These are phyloP conservation scores for Avena eriantha DNA, from an alignment of 176 grass and related monocot genomes.

Conservation along the genomic window DNA sequence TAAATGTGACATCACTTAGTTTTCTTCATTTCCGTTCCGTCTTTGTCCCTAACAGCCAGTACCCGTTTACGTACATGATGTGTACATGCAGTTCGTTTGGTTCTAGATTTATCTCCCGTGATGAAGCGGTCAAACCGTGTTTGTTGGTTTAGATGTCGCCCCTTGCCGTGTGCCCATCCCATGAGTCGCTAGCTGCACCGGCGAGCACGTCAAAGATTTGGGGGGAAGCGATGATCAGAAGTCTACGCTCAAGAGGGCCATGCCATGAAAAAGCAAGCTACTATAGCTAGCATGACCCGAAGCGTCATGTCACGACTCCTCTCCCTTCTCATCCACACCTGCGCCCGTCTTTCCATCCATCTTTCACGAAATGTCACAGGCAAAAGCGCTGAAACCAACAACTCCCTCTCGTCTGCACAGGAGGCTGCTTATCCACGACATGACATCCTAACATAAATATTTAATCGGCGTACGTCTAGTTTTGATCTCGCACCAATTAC, in stretches of 20 bases:
- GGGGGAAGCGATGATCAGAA: background rate
- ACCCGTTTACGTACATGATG: too few relatives aligned
- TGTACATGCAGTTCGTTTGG: background rate
- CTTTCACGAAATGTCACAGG: slow-evolving; percentile 28
- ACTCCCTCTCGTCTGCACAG: background rate
- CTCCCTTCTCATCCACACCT: slow-evolving; percentile 33
- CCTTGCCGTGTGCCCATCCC: background rate
- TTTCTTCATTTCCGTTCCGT: too few relatives aligned
- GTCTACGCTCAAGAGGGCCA: background rate
- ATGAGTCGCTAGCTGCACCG: background rate
- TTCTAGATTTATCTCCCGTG: background rate
- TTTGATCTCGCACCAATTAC: background rate
- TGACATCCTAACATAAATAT: background rate
- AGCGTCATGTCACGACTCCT: slow-evolving; percentile 32
- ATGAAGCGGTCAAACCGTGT: background rate
- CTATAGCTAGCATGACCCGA: background rate
- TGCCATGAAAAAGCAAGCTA: background rate
- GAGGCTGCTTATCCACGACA: background rate
- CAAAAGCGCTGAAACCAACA: background rate
- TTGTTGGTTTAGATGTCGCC: slow-evolving; percentile 27
- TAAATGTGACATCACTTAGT: too few relatives aligned
- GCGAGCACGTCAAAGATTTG: background rate
- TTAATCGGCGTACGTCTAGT: background rate
- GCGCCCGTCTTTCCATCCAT: background rate
- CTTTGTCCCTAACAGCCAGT: too few relatives aligned